Evolutionary conservation across 228 moss, liverwort and hornwort species (phyloP), one percentile per base, ranked within the genome.

Genomic region (Sphagnum magellanicum): DNA sequence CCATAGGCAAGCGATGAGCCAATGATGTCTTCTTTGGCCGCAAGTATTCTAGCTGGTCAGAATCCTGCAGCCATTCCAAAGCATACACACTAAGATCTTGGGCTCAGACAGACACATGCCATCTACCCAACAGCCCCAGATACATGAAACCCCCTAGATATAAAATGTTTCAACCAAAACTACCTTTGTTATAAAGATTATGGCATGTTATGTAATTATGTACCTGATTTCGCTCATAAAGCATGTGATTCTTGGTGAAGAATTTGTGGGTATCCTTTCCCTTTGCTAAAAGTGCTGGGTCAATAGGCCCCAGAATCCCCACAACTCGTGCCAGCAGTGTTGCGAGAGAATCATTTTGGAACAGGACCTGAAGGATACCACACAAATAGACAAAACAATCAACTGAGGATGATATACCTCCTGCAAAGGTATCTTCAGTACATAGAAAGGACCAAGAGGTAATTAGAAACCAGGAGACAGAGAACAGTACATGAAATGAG

Each of bases 191-290:
- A 32, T 32, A 32, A 32, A 32, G 32, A 32, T 32, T 32, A 32
- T 3, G 3, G 32, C 32, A 32, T 32, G 3, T 32, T 32, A 32
- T 32, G 32, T 32, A 32, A 32, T 32, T 32, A 32, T 2, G 32
- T 64, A 86, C 85, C 81, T 79, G 81, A 77, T 86, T 86, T 14
- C 85, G 74, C 70, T 86, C 85, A 70, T 86, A 86, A 15, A 86
- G 71, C 79, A 77, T 79, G 59, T 86, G 74, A 68, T 71, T 77
- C 67, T 81, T 86, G 4, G 85, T 77, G 48, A 86, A 86, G 60
- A 76, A 75, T 50, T 86, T 86, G 67, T 86, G 85, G n/a, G 77
- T 64, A 67, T 86, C 85, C 46, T 79, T 81, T 5, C 85, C 85
- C 71, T 75, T 81, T 50, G 74, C 51, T 49, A 86, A 79, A 74